Base-by-base conservation (phyloP, 176 grass and related monocot species). In the Echinochloa phyllopogon region DNA sequence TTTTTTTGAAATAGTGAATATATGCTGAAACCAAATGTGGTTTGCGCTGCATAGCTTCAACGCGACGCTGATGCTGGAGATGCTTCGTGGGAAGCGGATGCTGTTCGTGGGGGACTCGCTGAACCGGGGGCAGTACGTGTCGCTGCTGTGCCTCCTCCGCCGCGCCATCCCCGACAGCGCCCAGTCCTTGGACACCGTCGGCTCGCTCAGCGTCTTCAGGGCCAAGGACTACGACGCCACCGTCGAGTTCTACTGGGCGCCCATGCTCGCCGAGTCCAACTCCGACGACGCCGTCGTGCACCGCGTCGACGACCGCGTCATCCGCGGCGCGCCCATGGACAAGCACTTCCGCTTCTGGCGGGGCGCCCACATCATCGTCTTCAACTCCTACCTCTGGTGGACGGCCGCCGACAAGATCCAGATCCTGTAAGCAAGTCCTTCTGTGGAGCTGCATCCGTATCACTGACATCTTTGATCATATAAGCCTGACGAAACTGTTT, bases 341-440 rank as follows among this genome's bases (percentile, higher is more conserved):
- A 67, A 66, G 48, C 92, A 94, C 74, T 87, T 76, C 1, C 13
- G 20, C 3, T 79, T 83, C 86, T 94, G 92, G 92, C 88, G 84
- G 79, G 92, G 92, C 79, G 89, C 84, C 4, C 61, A 94, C 80
- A 44, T 94, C 83, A 49, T 94, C 45, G 88, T 94, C 69, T 91
- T 94, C 86, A 94, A 94, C 70, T 86, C 92, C 29, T 94, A 94
- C 69, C 88, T 91, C 62, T 91, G 92, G 92, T 94, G 92, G 92
- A 90, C 86, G 55, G 71, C 82, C 4, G 56, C 61, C 0, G 37
- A 52, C 5, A 88, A 91, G 83, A 91, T 86, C 53, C 80, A 88
- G 69, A 91, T 91, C 61, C 72, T 94, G 92, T 94, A 85, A 79
- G 69, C 20, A 36, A 38, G 1, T 3, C 5, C 15, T 65, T 33